Evolutionary conservation across 2,329 filamentous ascomycete genomes (phyloP).

Genomic region (Colletotrichum sp.): DNA sequence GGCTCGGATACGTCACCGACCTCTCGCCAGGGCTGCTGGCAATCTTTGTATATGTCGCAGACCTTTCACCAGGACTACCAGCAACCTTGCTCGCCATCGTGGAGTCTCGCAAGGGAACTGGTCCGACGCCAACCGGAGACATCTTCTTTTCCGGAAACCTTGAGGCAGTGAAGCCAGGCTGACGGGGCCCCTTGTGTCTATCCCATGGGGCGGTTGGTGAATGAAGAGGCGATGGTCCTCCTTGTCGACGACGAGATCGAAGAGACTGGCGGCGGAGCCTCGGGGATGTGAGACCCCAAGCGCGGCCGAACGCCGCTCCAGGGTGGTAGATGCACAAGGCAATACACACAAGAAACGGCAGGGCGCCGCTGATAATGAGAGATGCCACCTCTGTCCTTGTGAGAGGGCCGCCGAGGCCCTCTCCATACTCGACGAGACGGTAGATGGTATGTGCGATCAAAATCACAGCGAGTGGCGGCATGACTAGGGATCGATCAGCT

Average conservation of each 20-base stretch:
- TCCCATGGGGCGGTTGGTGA: slow-evolving; percentile 15
- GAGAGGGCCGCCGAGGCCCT: slow-evolving; percentile 36
- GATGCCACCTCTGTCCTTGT: slow-evolving; percentile 43
- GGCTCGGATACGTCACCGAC: slow-evolving; percentile 15
- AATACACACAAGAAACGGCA: slow-evolving; percentile 40
- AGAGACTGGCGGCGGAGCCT: slow-evolving; percentile 2
- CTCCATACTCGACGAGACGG: slow-evolving; percentile 42
- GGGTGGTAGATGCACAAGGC: slow-evolving; percentile 42
- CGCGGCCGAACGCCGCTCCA: slow-evolving; percentile 41
- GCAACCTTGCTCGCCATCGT: slow-evolving; percentile 20
- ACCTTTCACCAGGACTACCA: slow-evolving; percentile 8
- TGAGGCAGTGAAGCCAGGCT: slow-evolving; percentile 12
- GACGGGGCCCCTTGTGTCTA: slow-evolving; percentile 13
- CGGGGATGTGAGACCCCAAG: slow-evolving; percentile 46
- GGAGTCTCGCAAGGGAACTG: slow-evolving; percentile 10
- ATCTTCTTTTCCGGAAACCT: slow-evolving; percentile 15
- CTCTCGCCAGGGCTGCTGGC: neutral
- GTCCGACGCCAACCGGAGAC: slow-evolving; percentile 9
- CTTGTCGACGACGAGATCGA: neutral
- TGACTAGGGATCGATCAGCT: slow-evolving; percentile 29
- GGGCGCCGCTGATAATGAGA: slow-evolving; percentile 44
- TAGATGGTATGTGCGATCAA: slow-evolving; percentile 47
- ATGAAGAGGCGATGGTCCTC: slow-evolving; percentile 6
- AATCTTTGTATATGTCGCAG: slow-evolving; percentile 2
- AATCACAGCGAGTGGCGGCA: slow-evolving; percentile 40